Base-by-base conservation (phyloP, 495 filamentous ascomycete genomes). In the Achaetomiella virescens region DNA sequence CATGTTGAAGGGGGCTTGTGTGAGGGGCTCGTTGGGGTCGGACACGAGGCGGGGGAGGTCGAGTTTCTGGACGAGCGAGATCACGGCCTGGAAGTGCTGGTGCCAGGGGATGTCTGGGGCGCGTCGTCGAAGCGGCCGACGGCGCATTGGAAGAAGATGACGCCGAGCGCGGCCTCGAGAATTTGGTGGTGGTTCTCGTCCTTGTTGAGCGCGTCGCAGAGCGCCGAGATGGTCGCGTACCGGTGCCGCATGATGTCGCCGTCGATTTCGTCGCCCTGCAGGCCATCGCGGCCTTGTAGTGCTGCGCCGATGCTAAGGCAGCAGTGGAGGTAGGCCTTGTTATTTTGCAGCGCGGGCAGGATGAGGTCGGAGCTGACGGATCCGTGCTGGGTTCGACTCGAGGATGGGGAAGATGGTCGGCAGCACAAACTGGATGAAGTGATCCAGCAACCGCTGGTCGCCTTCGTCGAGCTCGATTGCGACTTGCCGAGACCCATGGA, bases 81-180 rank as follows among this genome's bases (percentile, higher is more conserved):
- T 84, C 10, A 83, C 92, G 1, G 92, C 92, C 64, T 93, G 87
- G 78, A 97, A 97, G 75, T 98, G 93, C 63, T 95, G 88, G 71
- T 87, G 85, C 93, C 93, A 98, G 1, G 92, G 87, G 57, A 97
- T 96, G 64, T 98, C 93, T 3, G 90, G 91, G 12, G 83, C 48
- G 78, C 80, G 62, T 97, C 93, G 62, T 91, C 87, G 4, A 86
- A 81, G 44, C 87, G 78, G 33, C 93, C 93, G 54, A 97, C 91
- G 15, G 88, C 88, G 74, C 88, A 92, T 62, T 96, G 91, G 78
- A 97, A 98, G 75, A 97, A 91, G 57, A 97, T 96, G 83, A 98
- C 91, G 47, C 90, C 93, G 8, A 98, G 77, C 1, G 92, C 91
- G 2, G 93, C 90, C 72, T 98, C 93, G 12, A 98, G 81, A 59